Evolutionary conservation across 768 basidiomycete genomes (phyloP).

Genomic region (Lactarius hatsudake): DNA sequence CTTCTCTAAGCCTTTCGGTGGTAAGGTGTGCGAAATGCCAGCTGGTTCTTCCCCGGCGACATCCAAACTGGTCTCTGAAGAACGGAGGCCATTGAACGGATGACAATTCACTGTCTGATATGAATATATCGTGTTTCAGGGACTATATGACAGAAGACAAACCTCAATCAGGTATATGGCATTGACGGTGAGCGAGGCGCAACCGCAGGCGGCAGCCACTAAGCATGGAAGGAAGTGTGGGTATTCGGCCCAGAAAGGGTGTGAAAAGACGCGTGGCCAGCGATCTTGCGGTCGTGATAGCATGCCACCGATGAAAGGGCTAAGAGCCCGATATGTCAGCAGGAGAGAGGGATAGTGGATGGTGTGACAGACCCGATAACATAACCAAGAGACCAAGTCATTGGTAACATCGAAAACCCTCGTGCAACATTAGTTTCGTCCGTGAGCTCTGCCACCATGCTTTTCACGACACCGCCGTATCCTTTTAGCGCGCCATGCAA

Average conservation of each 20-base stretch:
- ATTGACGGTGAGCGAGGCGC: background rate
- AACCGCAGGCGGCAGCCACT: background rate
- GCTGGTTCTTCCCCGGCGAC: background rate
- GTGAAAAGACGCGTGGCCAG: constrained; percentile 23
- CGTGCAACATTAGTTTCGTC: background rate
- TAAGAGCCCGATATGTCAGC: constrained; percentile 2
- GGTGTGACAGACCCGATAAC: constrained; percentile 12
- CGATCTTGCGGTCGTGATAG: constrained; percentile 29
- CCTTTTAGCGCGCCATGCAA: background rate
- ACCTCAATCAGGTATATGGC: constrained; percentile 5
- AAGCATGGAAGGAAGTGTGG: constrained; percentile 30
- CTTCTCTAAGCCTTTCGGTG: background rate
- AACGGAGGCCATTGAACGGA: background rate
- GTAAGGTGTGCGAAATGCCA: too few species aligned
- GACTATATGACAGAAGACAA: background rate
- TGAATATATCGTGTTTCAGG: background rate
- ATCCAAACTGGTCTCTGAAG: background rate
- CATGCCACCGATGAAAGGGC: constrained; percentile 26
- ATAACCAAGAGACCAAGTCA: background rate
- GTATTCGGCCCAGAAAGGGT: constrained; percentile 27
- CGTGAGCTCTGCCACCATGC: background rate
- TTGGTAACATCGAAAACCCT: background rate
- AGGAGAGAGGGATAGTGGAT: background rate
- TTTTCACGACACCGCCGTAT: background rate
- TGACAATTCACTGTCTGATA: background rate